Base-by-base conservation (phyloP, 2,329 filamentous ascomycete genomes). In the Orbilia blumenaviensis region DNA sequence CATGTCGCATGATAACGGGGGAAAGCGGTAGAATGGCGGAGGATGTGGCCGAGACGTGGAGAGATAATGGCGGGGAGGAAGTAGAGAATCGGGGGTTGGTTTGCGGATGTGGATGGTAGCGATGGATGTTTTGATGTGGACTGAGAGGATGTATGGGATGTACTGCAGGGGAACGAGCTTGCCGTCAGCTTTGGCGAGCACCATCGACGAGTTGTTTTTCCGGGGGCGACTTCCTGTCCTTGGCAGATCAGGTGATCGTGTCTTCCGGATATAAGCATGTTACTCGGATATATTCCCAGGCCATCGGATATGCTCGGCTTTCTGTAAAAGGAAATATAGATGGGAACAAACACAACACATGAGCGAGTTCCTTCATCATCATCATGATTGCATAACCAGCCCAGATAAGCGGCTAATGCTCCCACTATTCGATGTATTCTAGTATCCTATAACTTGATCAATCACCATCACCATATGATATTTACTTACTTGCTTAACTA, bases 1-100 rank as follows among this genome's bases (percentile, higher is more conserved):
- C 72, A 76, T 76, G 64, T 67, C 72, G 72, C 58, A 68, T 64
- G 48, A 42, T 29, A 62, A 66, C 18, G 14, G 25, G 44, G 42
- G 46, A 34, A 44, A n/a, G 29, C 27, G 25, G 42, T 23, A 52
- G 34, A 66, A 50, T 42, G 61, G 48, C 18, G 60, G 23, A 18
- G 25, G 32, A 38, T 62, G 27, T 41, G 10, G 54, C 46, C n/a
- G 63, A 32, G 38, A 29, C 14, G 41, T 18, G 25, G 54, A 36
- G 8, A 1, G 32, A 21, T 54, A 34, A 18, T 44, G 58, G 27
- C n/a, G 8, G 16, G 14, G n/a, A 23, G 25, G 34, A 42, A 1
- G 29, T 46, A 44, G 46, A 14, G 23, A 44, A 38, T 63, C 38
- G 60, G 38, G 8, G 36, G 38, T 44, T 34, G 34, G 56, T 12